These are phyloP conservation scores for Amauroascus niger DNA, from an alignment of 2,329 filamentous ascomycete species.

Conservation along the genomic window DNA sequence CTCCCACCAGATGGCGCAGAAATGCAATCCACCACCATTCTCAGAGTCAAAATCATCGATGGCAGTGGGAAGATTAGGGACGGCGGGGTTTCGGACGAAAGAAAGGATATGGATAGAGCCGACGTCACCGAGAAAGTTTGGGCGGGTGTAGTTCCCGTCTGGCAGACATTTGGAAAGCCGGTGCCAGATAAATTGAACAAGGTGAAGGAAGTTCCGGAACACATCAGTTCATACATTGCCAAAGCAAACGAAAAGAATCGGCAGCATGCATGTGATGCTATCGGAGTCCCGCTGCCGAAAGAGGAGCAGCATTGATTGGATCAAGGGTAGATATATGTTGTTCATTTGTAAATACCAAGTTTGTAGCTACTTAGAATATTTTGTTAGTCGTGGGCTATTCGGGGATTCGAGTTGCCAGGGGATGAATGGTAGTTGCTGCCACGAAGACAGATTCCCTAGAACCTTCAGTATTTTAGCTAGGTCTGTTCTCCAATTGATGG, in stretches of 20 bases:
- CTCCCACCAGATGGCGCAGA: slow-evolving; percentile 63
- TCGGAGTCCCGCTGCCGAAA: slow-evolving; percentile 22
- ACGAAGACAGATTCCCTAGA: no score
- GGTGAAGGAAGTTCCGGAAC: slow-evolving; percentile 49
- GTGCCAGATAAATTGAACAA: slow-evolving; percentile 51
- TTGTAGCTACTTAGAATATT: not conserved
- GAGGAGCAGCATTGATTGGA: slow-evolving; percentile 28
- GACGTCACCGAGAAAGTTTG: slow-evolving; percentile 45
- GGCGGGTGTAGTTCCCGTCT: slow-evolving; percentile 57
- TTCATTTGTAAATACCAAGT: not conserved
- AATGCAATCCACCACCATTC: slow-evolving; percentile 62
- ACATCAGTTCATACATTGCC: slow-evolving; percentile 49
- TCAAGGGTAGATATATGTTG: not conserved
- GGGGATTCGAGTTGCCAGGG: no score
- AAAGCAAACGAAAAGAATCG: slow-evolving; percentile 39
- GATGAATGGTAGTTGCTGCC: no score
- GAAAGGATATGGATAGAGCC: slow-evolving; percentile 42
- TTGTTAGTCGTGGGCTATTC: no score
- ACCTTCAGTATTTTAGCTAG: no score
- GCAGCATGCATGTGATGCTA: slow-evolving; percentile 34
- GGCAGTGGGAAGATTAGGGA: slow-evolving; percentile 67
- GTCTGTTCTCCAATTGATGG: no score
- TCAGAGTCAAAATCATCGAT: slow-evolving; percentile 57
- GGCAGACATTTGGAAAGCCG: slow-evolving; percentile 54
- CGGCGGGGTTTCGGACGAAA: slow-evolving; percentile 55